phyloP scores from a whole-genome alignment of 2,329 filamentous ascomycete genomes.

The Talaromyces islandicus region DNA sequence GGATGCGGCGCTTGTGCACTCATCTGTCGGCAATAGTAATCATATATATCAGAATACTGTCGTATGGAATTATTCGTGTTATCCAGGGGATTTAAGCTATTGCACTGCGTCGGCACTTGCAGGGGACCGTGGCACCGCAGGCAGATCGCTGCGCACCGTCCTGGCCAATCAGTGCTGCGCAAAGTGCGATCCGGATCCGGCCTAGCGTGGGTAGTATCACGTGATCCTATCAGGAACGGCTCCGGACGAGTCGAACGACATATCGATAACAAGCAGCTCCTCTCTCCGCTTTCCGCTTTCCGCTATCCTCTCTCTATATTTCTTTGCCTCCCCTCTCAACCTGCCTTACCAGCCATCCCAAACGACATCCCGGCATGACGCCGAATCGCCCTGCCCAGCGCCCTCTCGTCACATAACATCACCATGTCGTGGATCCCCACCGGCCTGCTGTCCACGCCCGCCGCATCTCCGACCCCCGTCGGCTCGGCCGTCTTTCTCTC shows the following conservation, averaged over 20 bases:
- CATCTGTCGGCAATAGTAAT: not conserved
- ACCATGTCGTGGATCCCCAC: not conserved
- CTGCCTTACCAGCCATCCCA: too few relatives aligned
- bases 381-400: not conserved
- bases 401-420: not conserved
- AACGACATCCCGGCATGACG: not conserved
- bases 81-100: too few relatives aligned
- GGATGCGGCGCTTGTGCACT: not conserved
- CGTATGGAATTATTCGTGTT: too few relatives aligned
- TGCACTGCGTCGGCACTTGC: not conserved
- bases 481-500: slow-evolving; percentile 75
- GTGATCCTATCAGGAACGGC: not conserved
- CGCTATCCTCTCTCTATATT: not conserved
- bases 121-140: not conserved
- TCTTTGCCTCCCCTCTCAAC: not conserved
- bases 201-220: not conserved
- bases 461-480: slow-evolving; percentile 46
- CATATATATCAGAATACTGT: too few relatives aligned
- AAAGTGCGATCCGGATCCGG: not conserved
- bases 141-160: not conserved
- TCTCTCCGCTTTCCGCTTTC: not conserved
- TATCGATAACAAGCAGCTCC: not conserved
- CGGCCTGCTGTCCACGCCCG: slow-evolving; percentile 4
- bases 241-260: too few relatives aligned
- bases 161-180: not conserved